A percentile compares a stretch with the other conserved stretches of the same genome.
phyloP scores from a whole-genome alignment of 139 green algal genomes.

The Micromonas commoda region DNA sequence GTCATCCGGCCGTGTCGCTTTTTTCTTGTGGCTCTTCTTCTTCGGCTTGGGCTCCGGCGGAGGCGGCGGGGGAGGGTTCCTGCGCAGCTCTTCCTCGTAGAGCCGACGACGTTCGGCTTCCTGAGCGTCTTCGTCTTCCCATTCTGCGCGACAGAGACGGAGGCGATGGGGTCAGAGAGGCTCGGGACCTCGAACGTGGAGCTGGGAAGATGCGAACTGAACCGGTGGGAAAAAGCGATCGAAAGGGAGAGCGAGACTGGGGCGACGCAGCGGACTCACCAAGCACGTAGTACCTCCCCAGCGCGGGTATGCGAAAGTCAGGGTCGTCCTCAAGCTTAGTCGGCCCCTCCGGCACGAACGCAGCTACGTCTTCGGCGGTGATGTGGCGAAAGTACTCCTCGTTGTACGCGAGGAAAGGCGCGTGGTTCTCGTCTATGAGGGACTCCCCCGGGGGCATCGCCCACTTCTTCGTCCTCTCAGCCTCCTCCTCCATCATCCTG shows the following conservation, averaged over 20 bases:
- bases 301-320: not conserved
- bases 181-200: too few species aligned
- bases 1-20: not conserved
- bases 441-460: not conserved
- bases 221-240: not conserved
- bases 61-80: not conserved
- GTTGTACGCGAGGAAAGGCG: slow-evolving; percentile 9
- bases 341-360: not conserved
- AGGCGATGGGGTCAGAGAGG: too few species aligned
- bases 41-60: not conserved
- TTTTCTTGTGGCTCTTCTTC: slow-evolving; percentile 14
- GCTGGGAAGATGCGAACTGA: too few species aligned
- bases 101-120: not conserved
- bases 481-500: not conserved
- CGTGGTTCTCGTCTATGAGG: not conserved
- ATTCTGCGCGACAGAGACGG: too few species aligned
- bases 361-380: not conserved
- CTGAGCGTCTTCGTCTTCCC: slow-evolving; percentile 5
- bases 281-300: not conserved
- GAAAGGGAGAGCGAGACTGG: not conserved
- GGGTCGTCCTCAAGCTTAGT: not conserved
- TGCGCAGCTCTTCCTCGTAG: not conserved
- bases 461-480: not conserved
- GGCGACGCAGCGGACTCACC: not conserved
- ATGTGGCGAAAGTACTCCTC: slow-evolving; percentile 18